These are phyloP conservation scores for Penicillium pancosmium DNA, from an alignment of 495 filamentous ascomycete genomes.

Conservation along the genomic window DNA sequence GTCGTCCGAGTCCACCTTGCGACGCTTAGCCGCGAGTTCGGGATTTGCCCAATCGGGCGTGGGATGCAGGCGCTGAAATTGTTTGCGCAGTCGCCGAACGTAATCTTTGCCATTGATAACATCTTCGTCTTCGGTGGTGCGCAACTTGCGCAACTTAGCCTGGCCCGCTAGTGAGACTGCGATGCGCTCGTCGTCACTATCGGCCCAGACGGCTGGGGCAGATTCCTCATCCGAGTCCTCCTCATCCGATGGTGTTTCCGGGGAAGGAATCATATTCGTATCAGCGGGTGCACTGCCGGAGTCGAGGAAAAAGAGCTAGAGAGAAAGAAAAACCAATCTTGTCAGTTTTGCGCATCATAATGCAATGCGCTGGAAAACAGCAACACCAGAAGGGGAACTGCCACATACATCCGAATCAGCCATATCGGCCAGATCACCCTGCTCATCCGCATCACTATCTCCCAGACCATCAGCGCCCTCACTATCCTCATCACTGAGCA, in stretches of 20 bases:
- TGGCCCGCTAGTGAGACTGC: constrained; percentile 77
- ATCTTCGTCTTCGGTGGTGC: constrained; percentile 79
- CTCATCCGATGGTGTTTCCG: constrained; percentile 36
- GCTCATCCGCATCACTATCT: constrained; percentile 33
- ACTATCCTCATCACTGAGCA: constrained; percentile 37
- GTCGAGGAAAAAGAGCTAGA: constrained; percentile 71
- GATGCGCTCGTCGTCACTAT: constrained; percentile 92
- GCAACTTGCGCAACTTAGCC: constrained; percentile 75
- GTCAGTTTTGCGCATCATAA: background rate
- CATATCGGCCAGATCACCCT: constrained; percentile 60
- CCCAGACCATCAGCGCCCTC: constrained; percentile 31
- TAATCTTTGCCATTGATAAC: constrained; percentile 86
- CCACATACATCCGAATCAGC: constrained; percentile 40
- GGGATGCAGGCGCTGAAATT: constrained; percentile 80
- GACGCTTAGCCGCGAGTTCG: constrained; percentile 49
- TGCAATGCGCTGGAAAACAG: too few relatives aligned
- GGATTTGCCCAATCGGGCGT: constrained; percentile 75
- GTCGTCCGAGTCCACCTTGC: constrained; percentile 51
- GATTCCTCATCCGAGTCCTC: constrained; percentile 39
- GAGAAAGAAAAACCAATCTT: background rate
- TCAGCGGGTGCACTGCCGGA: constrained; percentile 53
- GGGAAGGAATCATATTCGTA: constrained; percentile 44
- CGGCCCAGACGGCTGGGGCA: constrained; percentile 74
- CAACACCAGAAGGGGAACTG: background rate
- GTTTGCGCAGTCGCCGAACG: constrained; percentile 71